Evolutionary conservation across 805 yeast species (phyloP), one percentile per base, ranked within the genome.

Genomic region (Candida ipomoeae): DNA sequence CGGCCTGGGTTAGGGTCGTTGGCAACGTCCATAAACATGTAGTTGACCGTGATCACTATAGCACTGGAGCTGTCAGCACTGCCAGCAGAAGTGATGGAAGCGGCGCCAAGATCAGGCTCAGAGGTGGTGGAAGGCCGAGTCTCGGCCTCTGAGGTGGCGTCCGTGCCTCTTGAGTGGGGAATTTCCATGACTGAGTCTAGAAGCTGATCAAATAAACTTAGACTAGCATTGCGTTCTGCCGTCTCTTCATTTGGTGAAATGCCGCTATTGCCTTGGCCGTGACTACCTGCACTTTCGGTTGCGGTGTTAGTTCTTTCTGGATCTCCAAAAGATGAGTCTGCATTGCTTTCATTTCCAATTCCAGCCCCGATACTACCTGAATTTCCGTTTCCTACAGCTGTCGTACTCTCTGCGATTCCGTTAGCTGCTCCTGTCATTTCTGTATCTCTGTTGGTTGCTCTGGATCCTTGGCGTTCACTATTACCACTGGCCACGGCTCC

Each of bases 41-140:
- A 73, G 57, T 71, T 71, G 26, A 73, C 75, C n/a, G 76, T 72
- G 32, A 73, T 73, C 31, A 72, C 62, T 20, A 73, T 71, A 31
- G 76, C 73, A 26, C 70, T 68, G 32, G 63, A 62, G 29, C 58
- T 58, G 33, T 55, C 58, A 15, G 55, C 52, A 3, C 42, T 31
- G 29, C 51, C 54, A 11, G 53, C 39, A 6, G 50, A 48, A 7
- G 45, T 38, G 23, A 44, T 44, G 5, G 50, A 41, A 2, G 54
- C 52, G 14, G 46, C 43, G 31, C 50, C 47, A 20, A 48, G 40
- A 32, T 40, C 44, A 29, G 44, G 6, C 17, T 37, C 44, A 3
- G 48, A 13, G 10, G 33, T 38, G 31, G 52, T 35, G n/a, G 51
- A 35, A 13, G 51, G 34, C 42, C 38, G 38, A 37, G 36, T 18